phyloP scores from a whole-genome alignment of 352 stramenopile genomes.

The Pythium insidiosum region DNA sequence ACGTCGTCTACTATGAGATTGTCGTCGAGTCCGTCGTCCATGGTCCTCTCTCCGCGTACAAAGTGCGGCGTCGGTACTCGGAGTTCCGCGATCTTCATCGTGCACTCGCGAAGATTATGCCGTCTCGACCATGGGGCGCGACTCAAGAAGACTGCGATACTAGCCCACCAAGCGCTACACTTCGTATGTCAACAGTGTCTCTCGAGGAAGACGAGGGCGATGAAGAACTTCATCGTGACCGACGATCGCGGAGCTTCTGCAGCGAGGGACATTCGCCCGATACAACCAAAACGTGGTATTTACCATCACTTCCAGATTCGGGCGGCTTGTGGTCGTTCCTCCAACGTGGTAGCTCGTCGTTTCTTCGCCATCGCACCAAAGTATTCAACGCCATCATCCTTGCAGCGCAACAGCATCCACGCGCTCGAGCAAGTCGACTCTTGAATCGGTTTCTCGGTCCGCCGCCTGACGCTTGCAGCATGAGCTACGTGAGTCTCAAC shows the following conservation, averaged over 20 bases:
- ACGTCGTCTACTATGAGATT: slow-evolving; percentile 76
- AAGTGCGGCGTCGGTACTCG: slow-evolving; percentile 67
- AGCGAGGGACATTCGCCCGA: neutral
- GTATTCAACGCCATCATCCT: slow-evolving; percentile 65
- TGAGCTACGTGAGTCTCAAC: slow-evolving; percentile 73
- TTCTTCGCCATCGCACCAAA: slow-evolving; percentile 49
- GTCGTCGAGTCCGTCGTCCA: slow-evolving; percentile 51
- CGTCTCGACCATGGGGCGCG: neutral
- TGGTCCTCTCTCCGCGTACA: slow-evolving; percentile 69
- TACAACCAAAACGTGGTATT: neutral
- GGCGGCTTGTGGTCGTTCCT: slow-evolving; percentile 72
- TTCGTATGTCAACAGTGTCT: too few relatives aligned
- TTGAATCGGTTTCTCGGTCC: slow-evolving; percentile 66
- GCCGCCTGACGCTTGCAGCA: slow-evolving; percentile 55
- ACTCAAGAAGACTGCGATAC: neutral
- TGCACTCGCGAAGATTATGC: slow-evolving; percentile 48
- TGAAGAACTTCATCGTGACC: neutral
- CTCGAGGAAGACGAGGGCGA: too few relatives aligned
- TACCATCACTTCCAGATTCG: slow-evolving; percentile 57
- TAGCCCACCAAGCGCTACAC: too few relatives aligned
- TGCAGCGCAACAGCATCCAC: slow-evolving; percentile 36
- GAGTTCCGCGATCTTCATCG: slow-evolving; percentile 58
- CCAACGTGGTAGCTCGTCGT: slow-evolving; percentile 48
- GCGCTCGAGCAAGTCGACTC: slow-evolving; percentile 38
- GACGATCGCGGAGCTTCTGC: too few relatives aligned